These are phyloP conservation scores for Epithele typhae DNA, from an alignment of 768 basidiomycete genomes.

Conservation along the genomic window DNA sequence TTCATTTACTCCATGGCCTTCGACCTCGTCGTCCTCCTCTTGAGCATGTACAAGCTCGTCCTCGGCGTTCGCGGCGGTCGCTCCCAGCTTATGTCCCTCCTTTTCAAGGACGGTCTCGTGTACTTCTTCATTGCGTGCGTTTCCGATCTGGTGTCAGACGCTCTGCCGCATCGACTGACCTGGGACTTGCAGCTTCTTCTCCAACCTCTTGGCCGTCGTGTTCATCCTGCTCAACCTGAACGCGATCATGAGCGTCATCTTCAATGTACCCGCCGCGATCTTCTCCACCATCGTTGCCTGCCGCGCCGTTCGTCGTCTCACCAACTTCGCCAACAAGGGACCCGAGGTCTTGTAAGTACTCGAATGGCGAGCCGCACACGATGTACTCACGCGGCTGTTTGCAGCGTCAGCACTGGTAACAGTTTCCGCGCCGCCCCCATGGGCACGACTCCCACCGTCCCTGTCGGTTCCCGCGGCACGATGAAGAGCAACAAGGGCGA, in stretches of 20 bases:
- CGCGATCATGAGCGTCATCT: slow-evolving; percentile 68
- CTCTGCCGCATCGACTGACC: no score
- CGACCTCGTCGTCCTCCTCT: slow-evolving; percentile 55
- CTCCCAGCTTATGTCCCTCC: slow-evolving; percentile 50
- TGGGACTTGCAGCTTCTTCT: slow-evolving; percentile 30
- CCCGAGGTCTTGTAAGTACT: slow-evolving; percentile 55
- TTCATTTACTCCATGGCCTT: slow-evolving; percentile 77
- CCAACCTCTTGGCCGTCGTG: slow-evolving; percentile 37
- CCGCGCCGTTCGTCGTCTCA: slow-evolving; percentile 60
- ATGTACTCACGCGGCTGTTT: no score
- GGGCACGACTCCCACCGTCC: slow-evolving; percentile 18
- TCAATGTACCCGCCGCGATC: slow-evolving; percentile 69
- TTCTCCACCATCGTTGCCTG: slow-evolving; percentile 65
- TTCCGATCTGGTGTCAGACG: not conserved
- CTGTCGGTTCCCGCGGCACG: slow-evolving; percentile 8
- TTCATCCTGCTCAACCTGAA: slow-evolving; percentile 69
- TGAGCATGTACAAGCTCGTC: slow-evolving; percentile 61
- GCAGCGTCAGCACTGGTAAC: slow-evolving; percentile 33
- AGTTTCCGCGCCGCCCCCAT: slow-evolving; percentile 50
- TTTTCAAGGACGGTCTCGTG: slow-evolving; percentile 71
- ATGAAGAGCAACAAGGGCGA: slow-evolving; percentile 43
- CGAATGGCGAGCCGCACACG: no score
- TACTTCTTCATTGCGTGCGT: slow-evolving; percentile 74
- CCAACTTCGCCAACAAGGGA: slow-evolving; percentile 48
- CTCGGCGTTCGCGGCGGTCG: slow-evolving; percentile 30